These are phyloP conservation scores for Coleophoma crateriformis DNA, from an alignment of 2,329 filamentous ascomycete species.

Conservation along the genomic window DNA sequence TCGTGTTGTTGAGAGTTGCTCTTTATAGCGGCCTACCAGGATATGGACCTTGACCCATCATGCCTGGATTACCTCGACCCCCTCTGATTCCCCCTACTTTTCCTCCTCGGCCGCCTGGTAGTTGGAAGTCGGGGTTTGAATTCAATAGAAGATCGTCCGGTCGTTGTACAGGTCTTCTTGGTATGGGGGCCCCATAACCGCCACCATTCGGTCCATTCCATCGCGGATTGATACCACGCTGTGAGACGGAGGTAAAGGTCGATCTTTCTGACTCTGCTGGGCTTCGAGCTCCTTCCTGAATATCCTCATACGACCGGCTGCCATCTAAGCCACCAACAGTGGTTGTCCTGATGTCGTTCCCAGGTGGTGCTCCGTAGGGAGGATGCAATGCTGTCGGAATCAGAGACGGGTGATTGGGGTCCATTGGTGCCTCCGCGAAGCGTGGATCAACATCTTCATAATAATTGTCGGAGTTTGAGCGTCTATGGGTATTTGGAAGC, in stretches of 20 bases:
- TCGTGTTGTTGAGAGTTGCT: conserved; percentile 2
- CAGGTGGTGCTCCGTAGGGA: conserved; percentile 8
- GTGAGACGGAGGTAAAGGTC: conserved; percentile 85
- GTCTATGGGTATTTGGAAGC: conserved; percentile 24
- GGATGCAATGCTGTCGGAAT: conserved; percentile 26
- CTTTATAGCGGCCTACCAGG: conserved; percentile 27
- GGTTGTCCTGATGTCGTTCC: conserved; percentile 17
- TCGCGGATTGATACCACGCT: conserved; percentile 80
- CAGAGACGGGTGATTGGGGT: conserved; percentile 20
- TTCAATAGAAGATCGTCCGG: conserved; percentile 70
- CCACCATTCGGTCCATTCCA: conserved; percentile 52
- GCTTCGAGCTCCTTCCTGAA: conserved; percentile 58
- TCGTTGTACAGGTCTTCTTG: conserved; percentile 27
- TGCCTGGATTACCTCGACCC: conserved; percentile 30
- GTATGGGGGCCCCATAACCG: conserved; percentile 26
- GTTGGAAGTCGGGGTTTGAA: conserved; percentile 79
- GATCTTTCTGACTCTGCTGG: conserved; percentile 74
- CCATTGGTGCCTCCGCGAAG: conserved; percentile 51
- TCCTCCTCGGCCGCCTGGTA: conserved; percentile 41
- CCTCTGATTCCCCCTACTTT: conserved; percentile 12
- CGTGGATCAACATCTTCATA: conserved; percentile 92
- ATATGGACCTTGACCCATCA: conserved; percentile 50
- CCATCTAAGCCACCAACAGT: conserved; percentile 14
- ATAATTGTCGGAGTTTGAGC: conserved; percentile 46
- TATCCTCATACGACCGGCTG: conserved; percentile 55